These are phyloP conservation scores for Diaporthe citri DNA, from an alignment of 2,329 filamentous ascomycete genomes.

Conservation along the genomic window DNA sequence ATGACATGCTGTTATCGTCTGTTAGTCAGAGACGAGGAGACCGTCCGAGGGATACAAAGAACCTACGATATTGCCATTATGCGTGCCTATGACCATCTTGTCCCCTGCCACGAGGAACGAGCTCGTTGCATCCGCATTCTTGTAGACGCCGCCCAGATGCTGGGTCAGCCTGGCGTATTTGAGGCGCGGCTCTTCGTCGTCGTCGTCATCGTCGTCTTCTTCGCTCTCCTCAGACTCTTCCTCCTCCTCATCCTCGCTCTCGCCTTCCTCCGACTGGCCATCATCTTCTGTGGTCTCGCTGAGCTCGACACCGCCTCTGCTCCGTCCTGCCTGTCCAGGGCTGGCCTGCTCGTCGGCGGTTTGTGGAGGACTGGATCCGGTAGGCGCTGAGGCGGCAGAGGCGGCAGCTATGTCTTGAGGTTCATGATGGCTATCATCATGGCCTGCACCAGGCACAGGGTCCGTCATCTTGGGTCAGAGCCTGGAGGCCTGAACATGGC, in stretches of 20 bases:
- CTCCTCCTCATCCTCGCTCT: conserved; percentile 57
- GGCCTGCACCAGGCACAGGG: conserved; percentile 37
- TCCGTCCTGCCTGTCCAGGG: neutral
- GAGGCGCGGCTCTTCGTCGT: conserved; percentile 92
- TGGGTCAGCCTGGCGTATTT: conserved; percentile 93
- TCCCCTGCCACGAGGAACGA: conserved; percentile 91
- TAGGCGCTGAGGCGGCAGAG: neutral
- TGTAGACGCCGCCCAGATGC: conserved; percentile 83
- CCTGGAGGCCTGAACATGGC: conserved; percentile 39
- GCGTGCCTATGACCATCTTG: conserved; percentile 97
- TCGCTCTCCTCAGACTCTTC: conserved; percentile 66
- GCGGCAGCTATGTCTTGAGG: conserved; percentile 12
- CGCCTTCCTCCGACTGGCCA: conserved; percentile 44
- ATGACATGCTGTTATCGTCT: conserved; percentile 77
- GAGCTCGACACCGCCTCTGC: neutral
- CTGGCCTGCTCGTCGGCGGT: neutral
- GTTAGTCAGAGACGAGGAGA: conserved; percentile 45
- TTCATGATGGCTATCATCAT: conserved; percentile 30
- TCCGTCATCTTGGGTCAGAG: conserved; percentile 40
- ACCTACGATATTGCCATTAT: conserved; percentile 95
- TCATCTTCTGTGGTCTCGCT: conserved; percentile 4
- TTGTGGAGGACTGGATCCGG: neutral
- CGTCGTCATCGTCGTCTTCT: conserved; percentile 82
- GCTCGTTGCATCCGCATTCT: conserved; percentile 95
- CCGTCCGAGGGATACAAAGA: neutral